Conservation (phyloP, 2,329 filamentous ascomycete species). For the Coniochaeta sp. region DNA sequence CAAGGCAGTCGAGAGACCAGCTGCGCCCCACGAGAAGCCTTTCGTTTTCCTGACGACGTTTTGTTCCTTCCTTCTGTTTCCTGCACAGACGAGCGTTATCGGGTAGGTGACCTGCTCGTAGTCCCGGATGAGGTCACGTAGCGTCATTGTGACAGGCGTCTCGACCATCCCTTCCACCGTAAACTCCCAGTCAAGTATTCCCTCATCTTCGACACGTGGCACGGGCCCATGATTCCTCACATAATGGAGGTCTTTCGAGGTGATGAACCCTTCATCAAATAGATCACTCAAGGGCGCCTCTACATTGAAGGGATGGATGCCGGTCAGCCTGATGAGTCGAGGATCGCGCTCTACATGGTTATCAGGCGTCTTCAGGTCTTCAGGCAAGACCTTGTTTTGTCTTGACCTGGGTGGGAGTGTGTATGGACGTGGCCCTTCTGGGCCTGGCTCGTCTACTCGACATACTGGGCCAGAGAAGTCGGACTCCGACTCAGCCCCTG, state of each 20-base stretch:
- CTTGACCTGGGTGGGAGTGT: conserved; percentile 61
- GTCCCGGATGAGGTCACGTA: conserved; percentile 63
- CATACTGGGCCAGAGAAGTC: not conserved
- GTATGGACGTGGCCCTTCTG: conserved; percentile 27
- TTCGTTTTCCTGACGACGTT: conserved; percentile 87
- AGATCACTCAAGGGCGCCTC: conserved; percentile 75
- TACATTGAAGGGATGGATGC: conserved; percentile 84
- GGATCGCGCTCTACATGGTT: conserved; percentile 72
- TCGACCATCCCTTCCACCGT: conserved; percentile 78
- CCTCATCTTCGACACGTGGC: conserved; percentile 63
- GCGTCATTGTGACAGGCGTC: conserved; percentile 61
- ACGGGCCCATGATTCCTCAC: conserved; percentile 86
- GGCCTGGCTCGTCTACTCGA: not conserved
- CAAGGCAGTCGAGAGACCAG: conserved; percentile 76
- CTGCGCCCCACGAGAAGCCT: conserved; percentile 89
- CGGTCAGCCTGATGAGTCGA: conserved; percentile 77
- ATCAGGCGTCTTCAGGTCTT: conserved; percentile 80
- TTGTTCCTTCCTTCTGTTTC: conserved; percentile 87
- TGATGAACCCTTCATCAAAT: conserved; percentile 76
- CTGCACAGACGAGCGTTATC: conserved; percentile 83
- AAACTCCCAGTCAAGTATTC: conserved; percentile 74
- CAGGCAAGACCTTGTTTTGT: conserved; percentile 56
- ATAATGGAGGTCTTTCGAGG: conserved; percentile 81
- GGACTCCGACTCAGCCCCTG: not conserved
- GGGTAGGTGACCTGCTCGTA: conserved; percentile 81